Conservation (phyloP, 2,329 filamentous ascomycete species). For the Fusarium pininemorale region DNA sequence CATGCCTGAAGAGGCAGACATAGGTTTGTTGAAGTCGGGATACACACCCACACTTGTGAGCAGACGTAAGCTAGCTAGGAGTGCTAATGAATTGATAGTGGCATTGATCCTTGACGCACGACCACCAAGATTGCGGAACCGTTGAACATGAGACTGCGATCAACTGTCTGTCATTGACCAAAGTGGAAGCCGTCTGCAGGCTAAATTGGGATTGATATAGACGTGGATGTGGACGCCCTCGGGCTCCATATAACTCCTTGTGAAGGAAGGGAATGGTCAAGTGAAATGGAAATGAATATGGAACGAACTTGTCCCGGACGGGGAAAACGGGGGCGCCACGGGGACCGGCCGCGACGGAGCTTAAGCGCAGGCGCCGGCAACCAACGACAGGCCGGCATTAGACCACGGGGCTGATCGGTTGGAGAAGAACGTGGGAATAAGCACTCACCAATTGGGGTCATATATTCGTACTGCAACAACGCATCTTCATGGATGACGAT, state of each 20-base stretch:
- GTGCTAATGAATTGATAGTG: conserved; percentile 9
- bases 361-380: conserved; percentile 43
- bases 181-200: conserved; percentile 22
- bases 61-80: background rate
- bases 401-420: conserved; percentile 60
- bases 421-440: conserved; percentile 44
- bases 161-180: background rate
- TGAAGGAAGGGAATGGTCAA: background rate
- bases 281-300: conserved; percentile 10
- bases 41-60: background rate
- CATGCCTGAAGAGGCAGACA: background rate
- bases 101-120: conserved; percentile 1
- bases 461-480: conserved; percentile 55
- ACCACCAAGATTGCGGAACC: conserved; percentile 17
- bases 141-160: conserved; percentile 15
- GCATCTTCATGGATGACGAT: conserved; percentile 54
- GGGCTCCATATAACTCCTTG: conserved; percentile 7
- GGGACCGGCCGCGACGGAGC: conserved; percentile 39
- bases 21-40: background rate
- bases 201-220: conserved; percentile 31
- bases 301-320: conserved; percentile 39
- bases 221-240: conserved; percentile 13
- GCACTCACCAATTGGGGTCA: conserved; percentile 66
- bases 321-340: conserved; percentile 39
- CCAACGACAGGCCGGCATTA: conserved; percentile 57